Percentiles rank a stretch among this genome's conserved stretches.
Conservation (phyloP, 1,284 basidiomycete species). For the Tilletia indica region DNA sequence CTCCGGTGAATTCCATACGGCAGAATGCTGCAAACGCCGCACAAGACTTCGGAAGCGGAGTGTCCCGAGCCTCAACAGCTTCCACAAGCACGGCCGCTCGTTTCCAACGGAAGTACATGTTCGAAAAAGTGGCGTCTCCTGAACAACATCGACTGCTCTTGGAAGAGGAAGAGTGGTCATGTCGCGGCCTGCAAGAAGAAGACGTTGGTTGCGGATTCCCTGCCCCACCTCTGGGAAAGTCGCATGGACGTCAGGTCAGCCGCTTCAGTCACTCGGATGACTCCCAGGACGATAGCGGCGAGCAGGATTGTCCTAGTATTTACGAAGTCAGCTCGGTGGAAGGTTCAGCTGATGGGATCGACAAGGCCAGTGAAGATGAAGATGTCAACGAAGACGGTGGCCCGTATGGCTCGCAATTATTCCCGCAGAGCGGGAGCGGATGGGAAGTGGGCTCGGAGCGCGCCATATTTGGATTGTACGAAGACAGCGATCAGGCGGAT, state of each 20-base stretch:
- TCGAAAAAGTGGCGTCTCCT: slow-evolving; percentile 5
- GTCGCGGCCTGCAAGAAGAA: slow-evolving; percentile 1
- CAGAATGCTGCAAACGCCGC: too few relatives aligned
- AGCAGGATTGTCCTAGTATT: background rate
- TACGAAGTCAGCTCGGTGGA: slow-evolving; percentile 18
- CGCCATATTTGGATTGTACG: background rate
- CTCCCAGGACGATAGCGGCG: background rate
- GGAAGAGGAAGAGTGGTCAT: slow-evolving; percentile 10
- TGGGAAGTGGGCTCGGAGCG: background rate
- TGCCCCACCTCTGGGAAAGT: background rate
- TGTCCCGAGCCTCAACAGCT: slow-evolving; percentile 1
- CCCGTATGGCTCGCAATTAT: background rate
- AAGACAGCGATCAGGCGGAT: background rate
- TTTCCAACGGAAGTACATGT: slow-evolving; percentile 1
- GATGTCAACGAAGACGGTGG: background rate
- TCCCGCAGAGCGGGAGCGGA: background rate
- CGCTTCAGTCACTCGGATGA: background rate
- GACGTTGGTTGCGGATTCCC: background rate
- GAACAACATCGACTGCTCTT: background rate
- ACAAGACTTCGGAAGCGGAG: too few relatives aligned
- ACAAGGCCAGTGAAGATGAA: background rate
- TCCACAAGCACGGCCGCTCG: background rate
- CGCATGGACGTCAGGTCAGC: background rate
- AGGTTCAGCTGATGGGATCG: background rate
- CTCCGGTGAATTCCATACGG: too few relatives aligned